Evolutionary conservation across 768 basidiomycete genomes (phyloP), one percentile per base, ranked within the genome.

Genomic region (Mycena amicta): DNA sequence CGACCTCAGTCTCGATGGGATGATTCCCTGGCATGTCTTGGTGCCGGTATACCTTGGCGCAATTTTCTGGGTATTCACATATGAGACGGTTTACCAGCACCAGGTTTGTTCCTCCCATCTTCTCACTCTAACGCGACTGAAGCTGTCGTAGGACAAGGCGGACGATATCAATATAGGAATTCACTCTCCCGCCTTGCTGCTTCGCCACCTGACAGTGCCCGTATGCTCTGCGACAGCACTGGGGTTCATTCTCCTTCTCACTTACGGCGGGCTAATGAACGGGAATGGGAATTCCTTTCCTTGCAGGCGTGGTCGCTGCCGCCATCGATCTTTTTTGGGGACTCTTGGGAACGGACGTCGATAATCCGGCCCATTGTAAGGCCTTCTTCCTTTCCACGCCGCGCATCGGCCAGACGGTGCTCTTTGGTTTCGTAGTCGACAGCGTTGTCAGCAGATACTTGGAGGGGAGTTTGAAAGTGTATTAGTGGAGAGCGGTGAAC

Each of bases 141-240:
- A n/a, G n/a, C n/a, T n/a, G n/a, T 76, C 63, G 4, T 71, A 86
- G 79, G 86, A 87, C 70, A 83, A 83, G 64, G 62, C 72, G 25
- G 86, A 87, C 70, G 86, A 87, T 66, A 64, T 79, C 31, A 71
- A 74, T 40, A 83, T 79, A 18, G 83, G 83, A 26, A 77, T 88
- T 52, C 78, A 83, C 67, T 86, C 85, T 16, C 83, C 81, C 50
- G 85, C 86, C 2, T 71, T 87, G 28, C 76, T 83, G 30, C 83
- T 83, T 63, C 80, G 77, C 3, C 66, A 73, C 16, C 68, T 70
- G 20, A 80, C 84, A 3, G 74, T 80, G 26, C 76, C 79, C 4
- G 73, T 85, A 61, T 78, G 85, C 47, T 66, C 76, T 22, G 60
- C 61, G 52, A 80, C 84, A 56, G 77, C 80, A 0, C 53, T 76